Base-by-base conservation (phyloP, 352 stramenopile species). In the Pythium sukuiense region DNA sequence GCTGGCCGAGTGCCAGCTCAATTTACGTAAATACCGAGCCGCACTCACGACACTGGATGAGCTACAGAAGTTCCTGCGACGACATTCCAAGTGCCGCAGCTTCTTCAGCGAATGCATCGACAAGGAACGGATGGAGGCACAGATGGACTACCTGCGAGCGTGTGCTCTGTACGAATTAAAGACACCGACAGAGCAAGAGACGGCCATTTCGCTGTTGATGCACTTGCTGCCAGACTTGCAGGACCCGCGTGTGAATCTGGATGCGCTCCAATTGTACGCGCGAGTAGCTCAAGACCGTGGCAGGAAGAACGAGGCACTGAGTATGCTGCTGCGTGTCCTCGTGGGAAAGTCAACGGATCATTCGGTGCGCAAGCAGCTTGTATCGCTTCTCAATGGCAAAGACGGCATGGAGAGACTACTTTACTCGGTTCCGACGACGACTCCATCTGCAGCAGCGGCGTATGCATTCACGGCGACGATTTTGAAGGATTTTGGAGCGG, bases 391-490 rank as follows among this genome's bases (percentile, higher is more conserved):
- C 12, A 75, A 59, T n/a, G 62, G 55, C 6, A 73, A 69, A 6
- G 45, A 71, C 16, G 76, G 76, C 2, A 82, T 91, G 57, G 58
- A 84, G 30, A 41, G 79, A 7, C 65, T 93, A 14, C 54, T 76
- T n/a, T 55, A 61, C 18, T 65, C 71, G 26, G 58, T 92, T 1
- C 79, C 81, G 1, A 65, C 71, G 4, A 69, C 56, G 11, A 75
- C 66, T 14, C 61, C 72, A 13, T 84, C 81, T 12, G 79, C 83
- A 11, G 85, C 80, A 27, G 74, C 80, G 3, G 82, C 79, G 16
- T 92, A 92, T 46, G 85, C 83, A 13, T 94, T 89, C 61, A 79
- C 89, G 4, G 85, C 80, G 5, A 91, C 83, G 0, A 83, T 94
- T 62, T 45, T 91, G 8, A 94, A 92, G 59, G 85, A 94, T 46